Evolutionary conservation across 371 early-diverging fungal species (phyloP).

Genomic region (Coemansia sp.): DNA sequence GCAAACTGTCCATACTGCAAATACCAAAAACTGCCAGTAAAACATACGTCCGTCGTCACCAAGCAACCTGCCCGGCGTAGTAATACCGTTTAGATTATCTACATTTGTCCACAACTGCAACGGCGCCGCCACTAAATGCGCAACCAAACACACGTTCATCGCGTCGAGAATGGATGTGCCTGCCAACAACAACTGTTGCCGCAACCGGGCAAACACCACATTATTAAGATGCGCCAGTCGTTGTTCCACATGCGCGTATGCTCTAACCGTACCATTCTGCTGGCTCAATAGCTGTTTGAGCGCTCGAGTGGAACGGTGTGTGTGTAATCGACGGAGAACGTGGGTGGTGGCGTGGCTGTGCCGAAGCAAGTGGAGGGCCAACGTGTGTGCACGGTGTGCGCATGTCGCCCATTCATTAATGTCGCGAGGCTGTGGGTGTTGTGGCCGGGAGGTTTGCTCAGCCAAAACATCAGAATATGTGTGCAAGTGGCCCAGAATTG

Average conservation of each 20-base stretch:
- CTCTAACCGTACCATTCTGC: not conserved
- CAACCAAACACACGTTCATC: conserved; percentile 2
- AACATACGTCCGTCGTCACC: not conserved
- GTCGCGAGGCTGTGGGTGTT: not conserved
- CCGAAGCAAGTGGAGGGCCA: not conserved
- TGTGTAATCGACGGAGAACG: not conserved
- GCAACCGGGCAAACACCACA: conserved; percentile 4
- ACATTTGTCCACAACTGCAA: conserved; percentile 27
- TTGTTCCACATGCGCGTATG: not conserved
- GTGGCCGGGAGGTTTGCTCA: not conserved
- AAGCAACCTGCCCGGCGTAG: conserved; percentile 13
- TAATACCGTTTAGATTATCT: conserved; percentile 26
- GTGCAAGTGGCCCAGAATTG: not conserved
- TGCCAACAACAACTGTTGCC: not conserved
- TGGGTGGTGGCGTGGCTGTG: not conserved
- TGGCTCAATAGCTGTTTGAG: not conserved
- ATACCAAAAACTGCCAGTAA: conserved; percentile 11
- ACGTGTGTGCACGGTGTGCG: not conserved
- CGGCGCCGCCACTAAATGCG: conserved; percentile 12
- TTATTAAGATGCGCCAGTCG: not conserved
- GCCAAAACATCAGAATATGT: not conserved
- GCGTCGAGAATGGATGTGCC: not conserved
- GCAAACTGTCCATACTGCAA: not conserved
- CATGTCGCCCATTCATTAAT: not conserved
- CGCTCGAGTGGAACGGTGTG: not conserved